Percentiles rank a stretch among this genome's conserved stretches.
phyloP scores from a whole-genome alignment of 192 early-diverging fungal genomes.

The Coemansia javaensis region DNA sequence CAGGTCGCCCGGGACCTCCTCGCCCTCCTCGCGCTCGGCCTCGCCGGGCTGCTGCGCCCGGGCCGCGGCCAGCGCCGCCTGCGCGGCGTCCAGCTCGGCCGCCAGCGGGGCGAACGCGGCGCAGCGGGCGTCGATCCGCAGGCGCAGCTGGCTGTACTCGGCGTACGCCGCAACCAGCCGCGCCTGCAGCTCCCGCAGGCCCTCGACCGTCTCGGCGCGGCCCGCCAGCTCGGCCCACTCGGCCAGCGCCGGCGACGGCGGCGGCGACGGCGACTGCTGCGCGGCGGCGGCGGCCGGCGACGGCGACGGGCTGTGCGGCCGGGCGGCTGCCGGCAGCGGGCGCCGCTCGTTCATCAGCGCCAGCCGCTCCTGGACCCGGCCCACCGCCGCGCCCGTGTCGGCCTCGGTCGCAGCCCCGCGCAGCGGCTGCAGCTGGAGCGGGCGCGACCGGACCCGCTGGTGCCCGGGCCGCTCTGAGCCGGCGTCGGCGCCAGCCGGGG shows the following conservation, averaged over 20 bases:
- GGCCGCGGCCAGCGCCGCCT: not conserved
- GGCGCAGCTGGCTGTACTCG: conserved; percentile 39
- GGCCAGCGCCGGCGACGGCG: conserved; percentile 10
- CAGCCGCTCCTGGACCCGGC: conserved; percentile 33
- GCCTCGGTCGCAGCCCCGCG: not conserved
- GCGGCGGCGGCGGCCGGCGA: conserved; percentile 14
- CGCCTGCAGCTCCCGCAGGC: conserved; percentile 13
- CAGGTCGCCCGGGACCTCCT: conserved; percentile 31
- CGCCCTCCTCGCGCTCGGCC: conserved; percentile 41
- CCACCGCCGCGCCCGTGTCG: conserved; percentile 30
- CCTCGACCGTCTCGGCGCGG: conserved; percentile 38
- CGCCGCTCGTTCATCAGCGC: conserved; percentile 18
- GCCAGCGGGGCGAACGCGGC: conserved; percentile 16
- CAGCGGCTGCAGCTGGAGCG: conserved; percentile 14
- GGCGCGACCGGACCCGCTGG: conserved; percentile 25
- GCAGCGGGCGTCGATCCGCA: conserved; percentile 23
- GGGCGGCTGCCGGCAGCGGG: too few relatives aligned
- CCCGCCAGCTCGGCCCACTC: too few relatives aligned
- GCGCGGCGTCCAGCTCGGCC: conserved; percentile 17
- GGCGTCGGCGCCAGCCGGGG: not conserved
- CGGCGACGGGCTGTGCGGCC: conserved; percentile 27
- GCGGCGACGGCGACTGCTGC: conserved; percentile 7
- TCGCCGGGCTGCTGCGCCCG: conserved; percentile 3
- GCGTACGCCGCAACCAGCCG: conserved; percentile 13
- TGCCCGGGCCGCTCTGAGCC: conserved; percentile 3